Percentiles rank a stretch among this genome's conserved stretches.
These are phyloP conservation scores for Annona squamosa DNA, from an alignment of 164 flowering plant species.

Conservation along the genomic window DNA sequence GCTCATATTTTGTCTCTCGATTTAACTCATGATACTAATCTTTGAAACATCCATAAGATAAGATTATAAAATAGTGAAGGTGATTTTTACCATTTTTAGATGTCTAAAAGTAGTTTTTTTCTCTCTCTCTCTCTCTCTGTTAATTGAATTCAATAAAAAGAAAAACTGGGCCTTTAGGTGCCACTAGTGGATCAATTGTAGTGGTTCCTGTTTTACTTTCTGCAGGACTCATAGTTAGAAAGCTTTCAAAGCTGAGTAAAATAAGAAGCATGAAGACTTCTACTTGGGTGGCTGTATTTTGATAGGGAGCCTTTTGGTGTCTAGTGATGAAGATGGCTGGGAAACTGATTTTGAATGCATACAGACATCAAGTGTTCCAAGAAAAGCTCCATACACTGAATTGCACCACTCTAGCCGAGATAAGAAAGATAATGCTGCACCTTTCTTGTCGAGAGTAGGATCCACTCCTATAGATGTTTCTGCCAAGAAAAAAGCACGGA, in stretches of 20 bases:
- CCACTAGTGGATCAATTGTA: not conserved
- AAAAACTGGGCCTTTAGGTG: not conserved
- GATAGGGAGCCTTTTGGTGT: constrained; percentile 1
- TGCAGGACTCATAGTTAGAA: not conserved
- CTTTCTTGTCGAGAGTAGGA: not conserved
- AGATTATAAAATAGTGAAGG: not conserved
- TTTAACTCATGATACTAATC: not conserved
- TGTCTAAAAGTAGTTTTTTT: not conserved
- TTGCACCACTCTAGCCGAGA: not conserved
- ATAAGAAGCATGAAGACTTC: not conserved
- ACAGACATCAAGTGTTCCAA: not conserved
- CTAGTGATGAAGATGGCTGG: not conserved
- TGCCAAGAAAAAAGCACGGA: not conserved
- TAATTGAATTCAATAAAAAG: not conserved
- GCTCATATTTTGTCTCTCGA: not conserved
- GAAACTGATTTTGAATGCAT: not conserved
- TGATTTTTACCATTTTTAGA: not conserved
- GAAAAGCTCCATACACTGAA: not conserved
- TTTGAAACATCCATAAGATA: not conserved
- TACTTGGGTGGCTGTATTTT: not conserved
- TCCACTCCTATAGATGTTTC: not conserved
- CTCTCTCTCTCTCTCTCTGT: not conserved
- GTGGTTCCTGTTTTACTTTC: not conserved
- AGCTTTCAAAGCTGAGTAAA: not conserved
- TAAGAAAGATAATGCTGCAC: not conserved